Conservation (phyloP, 2,329 filamentous ascomycete species). For the Pseudocercospora crystallina region DNA sequence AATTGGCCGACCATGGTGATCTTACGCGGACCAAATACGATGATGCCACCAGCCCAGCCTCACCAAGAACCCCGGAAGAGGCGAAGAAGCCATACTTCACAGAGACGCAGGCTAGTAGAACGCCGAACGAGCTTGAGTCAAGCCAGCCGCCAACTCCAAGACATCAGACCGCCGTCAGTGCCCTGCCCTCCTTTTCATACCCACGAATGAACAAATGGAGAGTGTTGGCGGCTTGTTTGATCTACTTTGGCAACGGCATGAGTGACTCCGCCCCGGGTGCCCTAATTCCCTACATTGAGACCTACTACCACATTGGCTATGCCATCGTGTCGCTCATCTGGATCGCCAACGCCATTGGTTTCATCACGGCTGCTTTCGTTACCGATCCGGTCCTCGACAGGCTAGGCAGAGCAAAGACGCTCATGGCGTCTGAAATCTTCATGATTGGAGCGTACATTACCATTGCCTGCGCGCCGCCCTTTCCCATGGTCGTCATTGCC, state of each 20-base stretch:
- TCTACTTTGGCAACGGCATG: conserved; percentile 68
- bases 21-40: conserved; percentile 2
- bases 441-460: conserved; percentile 64
- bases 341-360: conserved; percentile 52
- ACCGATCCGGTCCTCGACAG: conserved; percentile 63
- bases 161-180: conserved; percentile 43
- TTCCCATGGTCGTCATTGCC: conserved; percentile 61
- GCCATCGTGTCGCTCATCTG: conserved; percentile 79
- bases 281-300: conserved; percentile 77
- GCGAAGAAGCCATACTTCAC: conserved; percentile 5
- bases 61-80: conserved; percentile 14
- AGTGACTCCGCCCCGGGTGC: conserved; percentile 71
- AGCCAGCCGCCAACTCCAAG: conserved; percentile 54
- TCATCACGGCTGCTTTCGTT: conserved; percentile 69
- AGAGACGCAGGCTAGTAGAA: conserved; percentile 35
- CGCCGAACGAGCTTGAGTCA: conserved; percentile 51
- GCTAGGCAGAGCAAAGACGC: conserved; percentile 64
- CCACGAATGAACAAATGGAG: conserved; percentile 68
- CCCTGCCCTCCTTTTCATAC: conserved; percentile 59
- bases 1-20: conserved; percentile 25
- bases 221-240: conserved; percentile 62
- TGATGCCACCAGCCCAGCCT: conserved; percentile 1
- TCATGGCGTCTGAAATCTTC: conserved; percentile 59
- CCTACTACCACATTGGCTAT: conserved; percentile 73
- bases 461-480: conserved; percentile 68